Percentiles rank a stretch among this genome's conserved stretches.
Evolutionary conservation across 257 asterid species (phyloP).

Genomic region (Capsicum baccatum): DNA sequence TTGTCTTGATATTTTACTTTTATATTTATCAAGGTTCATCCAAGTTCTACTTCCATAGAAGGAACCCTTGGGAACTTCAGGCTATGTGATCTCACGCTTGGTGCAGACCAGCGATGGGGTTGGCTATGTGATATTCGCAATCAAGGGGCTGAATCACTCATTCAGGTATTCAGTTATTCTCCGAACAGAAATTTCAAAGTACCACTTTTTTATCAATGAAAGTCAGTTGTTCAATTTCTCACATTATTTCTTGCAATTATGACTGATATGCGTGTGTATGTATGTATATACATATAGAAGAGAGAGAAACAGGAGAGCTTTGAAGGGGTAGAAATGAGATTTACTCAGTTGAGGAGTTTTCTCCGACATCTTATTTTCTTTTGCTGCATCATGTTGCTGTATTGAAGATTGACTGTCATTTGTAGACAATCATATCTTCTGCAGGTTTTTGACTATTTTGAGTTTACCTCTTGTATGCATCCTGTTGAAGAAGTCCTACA

Average conservation of each 20-base stretch:
- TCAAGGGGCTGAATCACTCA: conserved; percentile 90
- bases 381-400: background rate
- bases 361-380: background rate
- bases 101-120: conserved; percentile 85
- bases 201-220: background rate
- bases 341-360: background rate
- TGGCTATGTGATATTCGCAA: conserved; percentile 98
- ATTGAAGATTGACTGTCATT: background rate
- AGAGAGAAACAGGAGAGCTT: background rate
- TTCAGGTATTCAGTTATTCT: conserved; percentile 60
- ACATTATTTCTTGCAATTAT: background rate
- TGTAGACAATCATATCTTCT: background rate
- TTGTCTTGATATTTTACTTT: conserved; percentile 39
- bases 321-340: background rate
- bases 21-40: conserved; percentile 70
- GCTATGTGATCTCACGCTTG: conserved; percentile 83
- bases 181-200: background rate
- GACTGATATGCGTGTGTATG: background rate
- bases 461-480: conserved; percentile 1
- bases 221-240: background rate
- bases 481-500: conserved; percentile 5
- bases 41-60: conserved; percentile 84
- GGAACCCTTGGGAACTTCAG: conserved; percentile 92
- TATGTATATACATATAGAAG: background rate
- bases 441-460: background rate